Evolutionary conservation across 1,284 basidiomycete species (phyloP).

Genomic region (Ustilago lituana): DNA sequence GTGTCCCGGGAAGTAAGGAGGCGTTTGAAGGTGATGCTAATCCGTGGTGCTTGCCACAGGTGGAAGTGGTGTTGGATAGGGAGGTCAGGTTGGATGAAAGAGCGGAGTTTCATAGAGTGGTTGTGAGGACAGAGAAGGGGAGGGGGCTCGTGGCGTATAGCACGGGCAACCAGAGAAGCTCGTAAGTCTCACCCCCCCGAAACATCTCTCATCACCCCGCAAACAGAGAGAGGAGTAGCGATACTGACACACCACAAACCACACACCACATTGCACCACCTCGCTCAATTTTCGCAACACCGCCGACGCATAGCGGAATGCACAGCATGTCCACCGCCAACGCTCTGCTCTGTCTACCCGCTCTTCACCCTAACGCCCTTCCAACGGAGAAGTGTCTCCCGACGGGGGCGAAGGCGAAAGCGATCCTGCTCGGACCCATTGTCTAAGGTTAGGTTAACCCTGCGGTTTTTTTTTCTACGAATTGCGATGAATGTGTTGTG

Average conservation of each 20-base stretch:
- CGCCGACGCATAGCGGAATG: too few species aligned
- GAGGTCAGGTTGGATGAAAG: constrained; percentile 77
- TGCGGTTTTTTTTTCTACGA: too few species aligned
- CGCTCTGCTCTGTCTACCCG: constrained; percentile 54
- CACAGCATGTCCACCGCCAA: constrained; percentile 62
- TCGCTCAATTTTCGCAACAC: too few species aligned
- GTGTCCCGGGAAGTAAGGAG: background rate
- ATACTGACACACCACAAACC: too few species aligned
- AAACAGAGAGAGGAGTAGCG: too few species aligned
- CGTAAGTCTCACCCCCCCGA: too few species aligned
- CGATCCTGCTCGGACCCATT: constrained; percentile 45
- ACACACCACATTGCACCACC: too few species aligned
- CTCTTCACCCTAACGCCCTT: background rate
- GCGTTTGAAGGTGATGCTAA: too few species aligned
- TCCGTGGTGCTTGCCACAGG: constrained; percentile 74
- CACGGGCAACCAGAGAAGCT: constrained; percentile 55
- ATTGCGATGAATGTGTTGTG: too few species aligned
- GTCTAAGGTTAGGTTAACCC: too few species aligned
- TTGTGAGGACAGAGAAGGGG: constrained; percentile 71
- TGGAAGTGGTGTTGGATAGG: constrained; percentile 75
- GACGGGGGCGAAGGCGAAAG: constrained; percentile 12
- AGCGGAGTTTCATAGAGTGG: constrained; percentile 82
- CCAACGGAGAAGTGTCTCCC: background rate
- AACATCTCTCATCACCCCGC: too few species aligned
- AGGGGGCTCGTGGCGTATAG: constrained; percentile 74